Conservation (phyloP, 805 yeast genomes). For the Saccharomycopsis schoenii region DNA sequence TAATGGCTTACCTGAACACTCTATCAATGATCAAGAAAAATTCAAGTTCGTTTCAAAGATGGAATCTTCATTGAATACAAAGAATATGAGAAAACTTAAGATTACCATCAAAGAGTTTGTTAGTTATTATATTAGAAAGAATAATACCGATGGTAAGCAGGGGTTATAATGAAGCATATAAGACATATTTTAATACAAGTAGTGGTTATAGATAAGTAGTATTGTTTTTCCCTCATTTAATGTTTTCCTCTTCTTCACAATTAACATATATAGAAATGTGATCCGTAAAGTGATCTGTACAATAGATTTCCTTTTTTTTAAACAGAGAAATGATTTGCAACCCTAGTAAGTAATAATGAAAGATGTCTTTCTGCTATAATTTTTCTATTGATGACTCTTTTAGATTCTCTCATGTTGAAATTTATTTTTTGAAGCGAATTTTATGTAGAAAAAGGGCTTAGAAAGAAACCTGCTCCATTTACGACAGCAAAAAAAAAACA, state of each 20-base stretch:
- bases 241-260: not conserved
- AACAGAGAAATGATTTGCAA: too few species aligned
- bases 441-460: not conserved
- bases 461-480: not conserved
- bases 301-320: not conserved
- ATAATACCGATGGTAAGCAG: conserved; percentile 21
- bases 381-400: not conserved
- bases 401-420: not conserved
- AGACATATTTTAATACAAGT: too few species aligned
- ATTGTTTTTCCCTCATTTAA: too few species aligned
- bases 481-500: not conserved
- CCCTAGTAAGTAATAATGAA: too few species aligned
- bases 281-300: not conserved
- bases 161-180: too few species aligned
- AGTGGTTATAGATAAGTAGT: not conserved
- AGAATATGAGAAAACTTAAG: conserved; percentile 67
- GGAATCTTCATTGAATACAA: conserved; percentile 50
- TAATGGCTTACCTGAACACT: conserved; percentile 46
- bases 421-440: not conserved
- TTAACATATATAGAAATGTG: not conserved
- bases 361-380: too few species aligned
- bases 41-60: conserved; percentile 49
- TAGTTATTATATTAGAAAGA: conserved; percentile 73
- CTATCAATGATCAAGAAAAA: conserved; percentile 60
- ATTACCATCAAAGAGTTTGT: conserved; percentile 66